These are phyloP conservation scores for Acacia confusa DNA, from an alignment of 306 rosid species.

Conservation along the genomic window DNA sequence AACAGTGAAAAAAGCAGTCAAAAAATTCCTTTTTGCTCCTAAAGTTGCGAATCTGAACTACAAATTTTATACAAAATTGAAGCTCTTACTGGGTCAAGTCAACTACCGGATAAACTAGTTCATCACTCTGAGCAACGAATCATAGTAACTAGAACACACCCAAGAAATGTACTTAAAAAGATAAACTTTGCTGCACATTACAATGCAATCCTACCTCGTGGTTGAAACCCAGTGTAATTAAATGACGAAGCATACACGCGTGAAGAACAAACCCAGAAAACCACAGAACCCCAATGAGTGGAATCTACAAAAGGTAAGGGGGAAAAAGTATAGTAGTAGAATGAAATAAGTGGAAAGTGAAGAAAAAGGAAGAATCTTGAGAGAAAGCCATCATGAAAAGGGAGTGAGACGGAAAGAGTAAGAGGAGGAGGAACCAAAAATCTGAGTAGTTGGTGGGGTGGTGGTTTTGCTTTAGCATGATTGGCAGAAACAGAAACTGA, in stretches of 20 bases:
- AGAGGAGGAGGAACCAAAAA: conserved; percentile 8
- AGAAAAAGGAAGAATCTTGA: not conserved
- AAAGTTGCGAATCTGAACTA: not conserved
- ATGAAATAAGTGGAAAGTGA: conserved; percentile 27
- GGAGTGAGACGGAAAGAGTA: conserved; percentile 11
- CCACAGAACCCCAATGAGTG: conserved; percentile 17
- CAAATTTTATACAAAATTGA: not conserved
- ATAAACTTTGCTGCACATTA: conserved; percentile 2
- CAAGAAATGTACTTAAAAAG: not conserved
- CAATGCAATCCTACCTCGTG: conserved; percentile 33
- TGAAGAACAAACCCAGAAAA: conserved; percentile 14
- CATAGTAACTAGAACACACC: not conserved
- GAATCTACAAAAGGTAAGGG: conserved; percentile 15
- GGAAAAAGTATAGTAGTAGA: not conserved
- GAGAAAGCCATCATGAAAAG: conserved; percentile 25
- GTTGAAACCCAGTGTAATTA: conserved; percentile 21
- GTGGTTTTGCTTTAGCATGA: conserved; percentile 30
- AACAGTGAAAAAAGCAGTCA: conserved; percentile 23
- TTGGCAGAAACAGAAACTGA: not conserved
- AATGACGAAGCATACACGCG: conserved; percentile 22
- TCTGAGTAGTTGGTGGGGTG: conserved; percentile 36
- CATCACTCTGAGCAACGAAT: not conserved
- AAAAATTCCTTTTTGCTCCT: conserved; percentile 5
- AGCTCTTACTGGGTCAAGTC: conserved; percentile 9
- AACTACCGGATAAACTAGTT: not conserved